A percentile compares a stretch with the other conserved stretches of the same genome.
phyloP scores from a whole-genome alignment of 257 asterid genomes.

The Echites panduratus region DNA sequence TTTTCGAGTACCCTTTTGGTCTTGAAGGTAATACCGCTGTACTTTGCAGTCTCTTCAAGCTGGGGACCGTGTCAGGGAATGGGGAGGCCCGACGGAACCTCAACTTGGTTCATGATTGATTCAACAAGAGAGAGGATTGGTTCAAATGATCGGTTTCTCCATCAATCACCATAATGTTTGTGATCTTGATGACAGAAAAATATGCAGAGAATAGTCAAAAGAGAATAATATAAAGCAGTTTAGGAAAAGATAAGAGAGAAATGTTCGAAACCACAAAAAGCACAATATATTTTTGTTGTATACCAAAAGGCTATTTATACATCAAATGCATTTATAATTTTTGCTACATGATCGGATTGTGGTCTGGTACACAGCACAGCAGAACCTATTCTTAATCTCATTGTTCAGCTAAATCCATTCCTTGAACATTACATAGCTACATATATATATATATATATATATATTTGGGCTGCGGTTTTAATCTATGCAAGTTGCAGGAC shows the following conservation, averaged over 20 bases:
- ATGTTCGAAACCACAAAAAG: background rate
- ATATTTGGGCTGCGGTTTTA: background rate
- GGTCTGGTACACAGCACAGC: no score
- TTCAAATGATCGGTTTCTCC: background rate
- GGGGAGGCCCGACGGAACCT: conserved; percentile 23
- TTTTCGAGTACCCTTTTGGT: background rate
- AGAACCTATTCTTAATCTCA: background rate
- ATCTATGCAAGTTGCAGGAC: conserved; percentile 53
- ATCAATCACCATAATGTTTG: background rate
- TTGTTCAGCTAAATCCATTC: background rate
- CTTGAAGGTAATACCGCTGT: background rate
- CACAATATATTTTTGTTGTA: background rate
- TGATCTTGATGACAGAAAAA: background rate
- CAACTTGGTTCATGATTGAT: conserved; percentile 1
- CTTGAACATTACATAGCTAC: conserved; percentile 5
- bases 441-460: no score
- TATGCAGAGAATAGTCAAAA: background rate
- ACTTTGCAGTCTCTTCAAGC: conserved; percentile 32
- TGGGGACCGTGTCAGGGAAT: conserved; percentile 29
- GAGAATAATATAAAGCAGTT: background rate
- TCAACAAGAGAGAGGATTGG: background rate
- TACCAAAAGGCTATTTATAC: background rate
- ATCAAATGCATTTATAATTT: background rate
- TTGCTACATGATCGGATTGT: background rate
- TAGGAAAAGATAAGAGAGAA: background rate